These are phyloP conservation scores for Kluyveromyces nonfermentans DNA, from an alignment of 805 yeast genomes.

Conservation along the genomic window DNA sequence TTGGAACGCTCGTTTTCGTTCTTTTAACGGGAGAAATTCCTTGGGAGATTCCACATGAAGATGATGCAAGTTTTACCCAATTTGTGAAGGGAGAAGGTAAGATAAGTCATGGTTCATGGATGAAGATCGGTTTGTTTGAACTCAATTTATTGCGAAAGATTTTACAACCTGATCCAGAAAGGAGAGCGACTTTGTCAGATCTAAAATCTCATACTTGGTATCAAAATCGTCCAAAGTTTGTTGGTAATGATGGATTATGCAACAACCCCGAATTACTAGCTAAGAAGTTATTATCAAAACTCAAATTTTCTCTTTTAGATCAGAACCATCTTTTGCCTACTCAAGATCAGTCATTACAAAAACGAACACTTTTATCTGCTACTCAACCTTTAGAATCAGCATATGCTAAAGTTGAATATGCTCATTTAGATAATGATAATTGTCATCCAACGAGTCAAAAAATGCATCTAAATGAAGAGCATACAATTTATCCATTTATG, in stretches of 20 bases:
- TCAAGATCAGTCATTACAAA: constrained; percentile 10
- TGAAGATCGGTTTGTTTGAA: constrained; percentile 38
- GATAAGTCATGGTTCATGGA: constrained; percentile 44
- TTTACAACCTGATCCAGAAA: constrained; percentile 39
- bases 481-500: constrained; percentile 6
- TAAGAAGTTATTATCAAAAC: constrained; percentile 39
- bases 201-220: constrained; percentile 51
- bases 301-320: constrained; percentile 46
- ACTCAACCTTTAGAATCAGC: constrained; percentile 40
- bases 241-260: constrained; percentile 41
- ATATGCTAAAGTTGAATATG: constrained; percentile 31
- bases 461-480: constrained; percentile 2
- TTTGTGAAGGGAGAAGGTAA: constrained; percentile 40
- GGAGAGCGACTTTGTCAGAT: constrained; percentile 35
- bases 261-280: constrained; percentile 44
- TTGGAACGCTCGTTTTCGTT: constrained; percentile 56
- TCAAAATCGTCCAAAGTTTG: constrained; percentile 33
- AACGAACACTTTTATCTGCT: constrained; percentile 15
- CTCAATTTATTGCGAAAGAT: constrained; percentile 45
- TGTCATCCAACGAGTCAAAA: constrained; percentile 17
- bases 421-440: constrained; percentile 5
- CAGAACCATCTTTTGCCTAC: constrained; percentile 31
- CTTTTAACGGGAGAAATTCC: constrained; percentile 58
- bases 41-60: constrained; percentile 55
- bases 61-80: constrained; percentile 39